A percentile compares a stretch with the other conserved stretches of the same genome.
phyloP scores from a whole-genome alignment of 1,284 basidiomycete genomes.

The Trichosporon faecale region DNA sequence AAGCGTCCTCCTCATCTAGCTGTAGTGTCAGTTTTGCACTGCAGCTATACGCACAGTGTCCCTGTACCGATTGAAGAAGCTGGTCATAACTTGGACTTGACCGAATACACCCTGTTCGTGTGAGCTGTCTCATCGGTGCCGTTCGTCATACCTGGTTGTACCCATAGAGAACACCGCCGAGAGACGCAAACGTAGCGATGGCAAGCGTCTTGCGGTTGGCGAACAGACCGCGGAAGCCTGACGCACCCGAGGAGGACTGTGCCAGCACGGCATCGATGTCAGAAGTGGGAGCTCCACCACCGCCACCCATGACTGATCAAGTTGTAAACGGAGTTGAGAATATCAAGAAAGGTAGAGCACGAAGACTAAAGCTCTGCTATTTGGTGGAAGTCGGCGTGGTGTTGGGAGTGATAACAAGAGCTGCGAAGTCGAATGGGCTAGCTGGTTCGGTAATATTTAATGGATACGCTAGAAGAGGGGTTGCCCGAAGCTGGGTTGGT shows the following conservation, averaged over 20 bases:
- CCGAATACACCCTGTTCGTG: conserved; percentile 42
- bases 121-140: not conserved
- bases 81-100: conserved; percentile 49
- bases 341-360: not conserved
- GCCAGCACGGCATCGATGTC: conserved; percentile 17
- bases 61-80: conserved; percentile 36
- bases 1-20: conserved; percentile 19
- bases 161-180: conserved; percentile 51
- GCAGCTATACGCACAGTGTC: conserved; percentile 29
- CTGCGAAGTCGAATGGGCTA: not conserved
- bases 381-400: not conserved
- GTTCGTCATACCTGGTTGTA: conserved; percentile 36
- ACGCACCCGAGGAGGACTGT: conserved; percentile 5
- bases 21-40: not conserved
- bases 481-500: not conserved
- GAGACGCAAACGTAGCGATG: conserved; percentile 36
- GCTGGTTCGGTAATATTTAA: not conserved
- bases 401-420: not conserved
- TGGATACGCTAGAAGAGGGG: not conserved
- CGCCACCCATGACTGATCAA: conserved; percentile 6
- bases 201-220: conserved; percentile 17
- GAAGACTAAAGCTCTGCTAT: not conserved
- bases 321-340: too few species aligned
- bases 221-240: conserved; percentile 21
- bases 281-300: conserved; percentile 13